Conservation (phyloP, 2,329 filamentous ascomycete genomes). For the Colletotrichum salicis region DNA sequence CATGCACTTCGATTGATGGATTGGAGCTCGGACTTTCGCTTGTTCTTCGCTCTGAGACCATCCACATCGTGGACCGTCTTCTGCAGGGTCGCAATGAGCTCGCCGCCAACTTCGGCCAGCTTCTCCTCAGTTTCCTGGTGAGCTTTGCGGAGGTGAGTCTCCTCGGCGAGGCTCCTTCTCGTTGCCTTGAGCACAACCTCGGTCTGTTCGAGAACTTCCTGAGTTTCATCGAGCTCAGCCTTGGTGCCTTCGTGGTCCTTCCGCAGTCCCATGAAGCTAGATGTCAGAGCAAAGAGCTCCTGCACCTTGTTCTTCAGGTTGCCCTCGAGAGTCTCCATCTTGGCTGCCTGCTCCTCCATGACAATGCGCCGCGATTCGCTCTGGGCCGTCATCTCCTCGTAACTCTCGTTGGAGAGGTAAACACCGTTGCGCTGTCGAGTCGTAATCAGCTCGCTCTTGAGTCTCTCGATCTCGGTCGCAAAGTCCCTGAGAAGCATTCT, state of each 20-base stretch:
- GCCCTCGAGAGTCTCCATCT: slow-evolving; percentile 90
- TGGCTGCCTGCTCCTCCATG: slow-evolving; percentile 90
- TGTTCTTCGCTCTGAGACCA: slow-evolving; percentile 86
- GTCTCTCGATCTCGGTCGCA: slow-evolving; percentile 89
- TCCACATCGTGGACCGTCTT: slow-evolving; percentile 83
- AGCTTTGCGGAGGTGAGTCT: slow-evolving; percentile 81
- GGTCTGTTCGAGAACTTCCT: slow-evolving; percentile 85
- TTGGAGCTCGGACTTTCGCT: slow-evolving; percentile 86
- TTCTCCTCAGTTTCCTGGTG: slow-evolving; percentile 86
- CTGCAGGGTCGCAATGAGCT: slow-evolving; percentile 81
- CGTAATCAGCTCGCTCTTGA: slow-evolving; percentile 93
- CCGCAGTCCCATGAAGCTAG: slow-evolving; percentile 87
- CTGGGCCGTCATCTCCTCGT: slow-evolving; percentile 90
- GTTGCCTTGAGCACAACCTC: slow-evolving; percentile 85
- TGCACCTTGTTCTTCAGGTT: slow-evolving; percentile 94
- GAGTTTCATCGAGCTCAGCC: slow-evolving; percentile 79
- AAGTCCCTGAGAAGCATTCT: slow-evolving; percentile 92
- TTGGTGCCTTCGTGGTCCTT: slow-evolving; percentile 87
- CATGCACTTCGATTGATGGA: slow-evolving; percentile 81
- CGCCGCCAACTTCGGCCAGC: slow-evolving; percentile 77
- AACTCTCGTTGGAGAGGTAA: slow-evolving; percentile 88
- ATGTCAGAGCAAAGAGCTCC: slow-evolving; percentile 87
- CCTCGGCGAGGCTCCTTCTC: slow-evolving; percentile 79
- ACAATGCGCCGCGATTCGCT: slow-evolving; percentile 93
- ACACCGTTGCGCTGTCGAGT: slow-evolving; percentile 95